A percentile compares a stretch with the other conserved stretches of the same genome.
Conservation (phyloP, 2,329 filamentous ascomycete genomes). For the Dendrostoma leiphaemia region DNA sequence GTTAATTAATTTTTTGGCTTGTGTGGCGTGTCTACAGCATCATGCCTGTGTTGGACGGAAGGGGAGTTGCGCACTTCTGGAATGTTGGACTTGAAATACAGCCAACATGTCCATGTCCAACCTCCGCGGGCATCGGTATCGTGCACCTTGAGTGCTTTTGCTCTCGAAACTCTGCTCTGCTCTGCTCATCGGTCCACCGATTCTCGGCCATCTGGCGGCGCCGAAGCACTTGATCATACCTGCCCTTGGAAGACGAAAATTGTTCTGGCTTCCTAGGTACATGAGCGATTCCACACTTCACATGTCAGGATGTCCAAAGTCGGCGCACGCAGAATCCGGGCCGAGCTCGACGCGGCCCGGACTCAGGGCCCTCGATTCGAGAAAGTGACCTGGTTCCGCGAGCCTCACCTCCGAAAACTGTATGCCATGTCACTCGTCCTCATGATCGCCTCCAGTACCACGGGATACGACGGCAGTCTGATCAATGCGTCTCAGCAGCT, state of each 20-base stretch:
- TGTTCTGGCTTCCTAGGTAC: no score
- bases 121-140: no score
- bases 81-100: neutral
- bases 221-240: no score
- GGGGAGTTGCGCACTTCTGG: neutral
- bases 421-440: conserved; percentile 34
- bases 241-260: neutral
- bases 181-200: no score
- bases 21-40: neutral
- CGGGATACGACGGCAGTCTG: conserved; percentile 19
- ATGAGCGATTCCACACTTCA: no score
- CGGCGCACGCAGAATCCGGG: conserved; percentile 17
- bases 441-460: conserved; percentile 19
- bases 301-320: neutral
- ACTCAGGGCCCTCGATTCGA: conserved; percentile 47
- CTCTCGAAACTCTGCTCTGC: no score
- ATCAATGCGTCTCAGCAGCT: conserved; percentile 42
- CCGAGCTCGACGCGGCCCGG: conserved; percentile 34
- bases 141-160: no score
- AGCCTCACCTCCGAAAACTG: conserved; percentile 53
- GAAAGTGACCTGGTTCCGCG: conserved; percentile 52
- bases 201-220: no score
- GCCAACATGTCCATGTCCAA: no score
- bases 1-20: neutral
- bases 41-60: neutral